Evolutionary conservation across 2,329 filamentous ascomycete genomes (phyloP), one percentile per base, ranked within the genome.

Genomic region (Graphium sp.): DNA sequence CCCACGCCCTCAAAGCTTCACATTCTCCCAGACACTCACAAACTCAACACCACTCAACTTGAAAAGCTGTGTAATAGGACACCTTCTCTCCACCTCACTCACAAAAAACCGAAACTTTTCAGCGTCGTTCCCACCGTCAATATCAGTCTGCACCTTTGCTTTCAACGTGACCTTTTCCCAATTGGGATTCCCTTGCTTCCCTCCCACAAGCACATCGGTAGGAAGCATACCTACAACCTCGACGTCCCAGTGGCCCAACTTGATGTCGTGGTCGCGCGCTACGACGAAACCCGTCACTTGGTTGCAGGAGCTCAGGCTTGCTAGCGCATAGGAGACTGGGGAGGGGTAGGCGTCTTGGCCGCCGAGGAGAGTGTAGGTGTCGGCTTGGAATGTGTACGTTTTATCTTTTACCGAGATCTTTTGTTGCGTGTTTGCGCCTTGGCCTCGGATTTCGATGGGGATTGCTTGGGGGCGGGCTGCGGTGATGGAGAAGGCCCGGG

Each of bases 261-360:
- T 36, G 28, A 45, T 39, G 12, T 39, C 40, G 18, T 40, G 43
- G 28, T 45, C 39, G 23, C 33, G 35, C 7, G 44, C 44, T 8
- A 46, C 44, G 2, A 45, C 35, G 20, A 30, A 35, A 3, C 44
- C 44, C 10, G 44, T 45, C 7, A 46, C 43, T 20, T 46, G 44
- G 28, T 42, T 45, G 37, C 44, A 46, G 7, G 43, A 39, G 28
- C 37, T 36, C n/a, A 46, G 39, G 28, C 40, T 43, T 18, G 41
- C 38, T 14, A 46, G 37, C 5, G 38, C 35, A 35, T 45, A 46
- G 8, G 41, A 36, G n/a, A 46, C 39, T 6, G 44, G 44, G 2
- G 44, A 45, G 3, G 44, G 43, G 4, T 41, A 32, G 3, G 43
- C 33, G 34, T 45, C 44, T 17, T 34, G 22, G 12, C 44, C 44